Evolutionary conservation across 352 stramenopile genomes (phyloP).

Genomic region (Phytophthora litchii): DNA sequence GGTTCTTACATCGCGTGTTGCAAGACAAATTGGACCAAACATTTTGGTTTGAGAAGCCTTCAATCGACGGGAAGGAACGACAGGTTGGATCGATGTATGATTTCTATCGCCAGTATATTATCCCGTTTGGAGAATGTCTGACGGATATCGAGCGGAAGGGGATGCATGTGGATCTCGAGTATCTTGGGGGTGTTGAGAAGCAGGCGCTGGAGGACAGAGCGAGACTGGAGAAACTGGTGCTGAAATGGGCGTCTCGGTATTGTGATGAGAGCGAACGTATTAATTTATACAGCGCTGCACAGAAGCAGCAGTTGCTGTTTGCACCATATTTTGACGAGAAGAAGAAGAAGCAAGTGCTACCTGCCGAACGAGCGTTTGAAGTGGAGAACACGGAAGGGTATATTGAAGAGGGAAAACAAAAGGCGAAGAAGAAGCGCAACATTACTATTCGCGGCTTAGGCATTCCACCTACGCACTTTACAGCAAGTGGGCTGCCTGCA

Average conservation of each 20-base stretch:
- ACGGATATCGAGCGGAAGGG: constrained; percentile 98
- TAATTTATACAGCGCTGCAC: constrained; percentile 93
- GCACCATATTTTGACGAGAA: constrained; percentile 83
- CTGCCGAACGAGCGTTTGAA: constrained; percentile 73
- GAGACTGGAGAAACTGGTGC: constrained; percentile 83
- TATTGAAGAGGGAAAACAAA: constrained; percentile 72
- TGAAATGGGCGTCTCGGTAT: constrained; percentile 93
- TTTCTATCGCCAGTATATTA: constrained; percentile 97
- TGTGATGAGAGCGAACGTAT: constrained; percentile 94
- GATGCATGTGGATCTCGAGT: constrained; percentile 90
- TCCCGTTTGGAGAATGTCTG: constrained; percentile 98
- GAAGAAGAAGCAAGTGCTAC: constrained; percentile 76
- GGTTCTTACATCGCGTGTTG: constrained; percentile 93
- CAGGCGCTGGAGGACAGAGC: constrained; percentile 91
- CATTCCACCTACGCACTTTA: constrained; percentile 94
- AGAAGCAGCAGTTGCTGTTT: constrained; percentile 98
- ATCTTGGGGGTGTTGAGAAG: constrained; percentile 92
- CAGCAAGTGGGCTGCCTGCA: constrained; percentile 90
- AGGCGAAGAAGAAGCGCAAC: constrained; percentile 79
- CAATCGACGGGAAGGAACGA: constrained; percentile 7
- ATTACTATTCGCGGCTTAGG: constrained; percentile 90
- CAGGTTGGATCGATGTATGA: constrained; percentile 91
- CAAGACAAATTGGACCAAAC: constrained; percentile 90
- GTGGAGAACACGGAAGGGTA: constrained; percentile 82
- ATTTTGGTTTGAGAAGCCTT: constrained; percentile 77